These are phyloP conservation scores for Kluyveromyces nonfermentans DNA, from an alignment of 805 yeast genomes.

Conservation along the genomic window DNA sequence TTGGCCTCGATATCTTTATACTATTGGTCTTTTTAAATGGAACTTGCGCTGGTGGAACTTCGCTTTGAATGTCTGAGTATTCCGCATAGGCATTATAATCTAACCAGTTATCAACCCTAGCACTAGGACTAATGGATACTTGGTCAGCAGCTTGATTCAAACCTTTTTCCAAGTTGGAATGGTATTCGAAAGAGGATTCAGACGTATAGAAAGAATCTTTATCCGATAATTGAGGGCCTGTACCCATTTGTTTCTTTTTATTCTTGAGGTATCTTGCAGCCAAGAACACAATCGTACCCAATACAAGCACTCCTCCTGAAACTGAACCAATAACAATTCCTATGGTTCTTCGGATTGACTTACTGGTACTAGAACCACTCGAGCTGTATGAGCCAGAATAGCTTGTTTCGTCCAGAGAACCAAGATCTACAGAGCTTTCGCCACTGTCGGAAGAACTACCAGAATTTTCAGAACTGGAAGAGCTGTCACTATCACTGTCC, in stretches of 20 bases:
- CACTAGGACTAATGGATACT: constrained; percentile 20
- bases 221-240: constrained; percentile 2
- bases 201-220: constrained; percentile 7
- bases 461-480: not conserved
- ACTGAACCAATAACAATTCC: constrained; percentile 65
- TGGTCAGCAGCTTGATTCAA: constrained; percentile 6
- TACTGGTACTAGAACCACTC: not conserved
- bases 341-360: constrained; percentile 22
- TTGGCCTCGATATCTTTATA: constrained; percentile 55
- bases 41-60: constrained; percentile 2
- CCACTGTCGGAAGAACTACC: constrained; percentile 9
- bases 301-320: constrained; percentile 70
- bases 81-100: constrained; percentile 18
- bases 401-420: not conserved
- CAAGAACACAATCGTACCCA: constrained; percentile 51
- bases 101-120: constrained; percentile 27
- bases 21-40: constrained; percentile 11
- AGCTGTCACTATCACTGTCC: constrained; percentile 7
- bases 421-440: constrained; percentile 12
- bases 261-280: constrained; percentile 23
- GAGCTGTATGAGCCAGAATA: not conserved
- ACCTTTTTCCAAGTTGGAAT: constrained; percentile 4
- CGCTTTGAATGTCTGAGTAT: constrained; percentile 7
- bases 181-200: constrained; percentile 1
- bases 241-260: constrained; percentile 10